These are phyloP conservation scores for Deuterostichococcus epilithicus DNA, from an alignment of 139 green algal genomes.

Conservation along the genomic window DNA sequence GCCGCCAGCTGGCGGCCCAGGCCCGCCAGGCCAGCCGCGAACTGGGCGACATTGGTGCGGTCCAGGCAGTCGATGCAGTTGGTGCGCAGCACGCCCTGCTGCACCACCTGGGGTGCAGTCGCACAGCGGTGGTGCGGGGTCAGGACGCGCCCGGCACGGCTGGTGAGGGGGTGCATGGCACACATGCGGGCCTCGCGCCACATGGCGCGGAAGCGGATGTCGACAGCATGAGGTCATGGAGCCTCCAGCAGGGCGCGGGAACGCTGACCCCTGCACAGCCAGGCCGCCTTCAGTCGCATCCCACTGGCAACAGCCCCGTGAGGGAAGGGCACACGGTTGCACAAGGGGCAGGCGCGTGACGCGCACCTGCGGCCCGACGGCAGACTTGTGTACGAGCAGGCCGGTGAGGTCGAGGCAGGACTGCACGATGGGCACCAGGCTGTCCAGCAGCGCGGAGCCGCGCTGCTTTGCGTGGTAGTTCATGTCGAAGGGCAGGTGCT, in stretches of 20 bases:
- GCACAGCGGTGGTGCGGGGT: too few relatives aligned
- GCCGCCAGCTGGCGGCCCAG: conserved; percentile 77
- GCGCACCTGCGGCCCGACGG: neutral
- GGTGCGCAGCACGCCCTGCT: conserved; percentile 76
- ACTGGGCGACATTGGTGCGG: conserved; percentile 94
- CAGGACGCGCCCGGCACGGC: too few relatives aligned
- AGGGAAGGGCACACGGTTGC: too few relatives aligned
- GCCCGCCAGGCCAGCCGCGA: conserved; percentile 65
- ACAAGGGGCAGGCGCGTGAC: too few relatives aligned
- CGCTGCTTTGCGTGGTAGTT: conserved; percentile 61
- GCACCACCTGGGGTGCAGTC: conserved; percentile 14
- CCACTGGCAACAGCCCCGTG: neutral
- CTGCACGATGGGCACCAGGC: conserved; percentile 47
- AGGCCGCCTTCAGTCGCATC: too few relatives aligned
- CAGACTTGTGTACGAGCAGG: neutral
- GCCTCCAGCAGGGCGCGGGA: too few relatives aligned
- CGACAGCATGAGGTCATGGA: too few relatives aligned
- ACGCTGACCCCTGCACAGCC: too few relatives aligned
- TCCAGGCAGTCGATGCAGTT: conserved; percentile 99
- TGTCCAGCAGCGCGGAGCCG: conserved; percentile 54
- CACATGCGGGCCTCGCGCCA: too few relatives aligned
- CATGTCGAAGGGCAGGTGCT: conserved; percentile 79
- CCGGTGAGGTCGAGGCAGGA: conserved; percentile 41
- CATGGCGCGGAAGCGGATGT: too few relatives aligned
- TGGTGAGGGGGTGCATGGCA: too few relatives aligned